A percentile compares a stretch with the other conserved stretches of the same genome.
Evolutionary conservation across 129 eudicot genomes (phyloP).

Genomic region (Calendula officinalis): DNA sequence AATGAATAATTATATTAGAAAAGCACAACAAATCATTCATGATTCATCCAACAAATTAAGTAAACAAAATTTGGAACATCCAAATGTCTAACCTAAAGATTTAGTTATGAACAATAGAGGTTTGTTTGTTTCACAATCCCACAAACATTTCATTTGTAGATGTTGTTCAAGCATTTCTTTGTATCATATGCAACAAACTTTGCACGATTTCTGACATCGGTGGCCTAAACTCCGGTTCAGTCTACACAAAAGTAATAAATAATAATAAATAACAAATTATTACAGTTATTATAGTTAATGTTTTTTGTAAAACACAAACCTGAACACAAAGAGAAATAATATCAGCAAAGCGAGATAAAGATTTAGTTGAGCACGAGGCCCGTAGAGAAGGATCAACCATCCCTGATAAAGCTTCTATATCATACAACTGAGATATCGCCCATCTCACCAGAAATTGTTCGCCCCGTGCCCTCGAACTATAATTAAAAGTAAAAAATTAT

Average conservation of each 20-base stretch:
- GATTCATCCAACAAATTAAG: constrained; percentile 10
- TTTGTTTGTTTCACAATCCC: background rate
- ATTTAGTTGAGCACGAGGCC: constrained; percentile 66
- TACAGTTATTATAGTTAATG: background rate
- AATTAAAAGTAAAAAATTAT: background rate
- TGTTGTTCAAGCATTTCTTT: constrained; percentile 33
- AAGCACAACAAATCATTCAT: constrained; percentile 23
- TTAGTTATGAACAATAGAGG: constrained; percentile 6
- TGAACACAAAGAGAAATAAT: constrained; percentile 87
- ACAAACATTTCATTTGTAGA: constrained; percentile 1
- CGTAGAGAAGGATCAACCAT: constrained; percentile 87
- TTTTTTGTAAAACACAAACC: constrained; percentile 34
- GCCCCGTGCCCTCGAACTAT: constrained; percentile 74
- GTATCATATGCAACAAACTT: constrained; percentile 66
- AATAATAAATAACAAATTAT: background rate
- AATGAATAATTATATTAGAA: constrained; percentile 6
- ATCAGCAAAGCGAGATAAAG: constrained; percentile 90
- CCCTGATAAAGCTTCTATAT: constrained; percentile 79
- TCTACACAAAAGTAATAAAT: constrained; percentile 38
- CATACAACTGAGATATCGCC: constrained; percentile 84
- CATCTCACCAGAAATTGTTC: constrained; percentile 89
- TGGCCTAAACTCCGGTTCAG: constrained; percentile 94
- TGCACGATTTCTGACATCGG: constrained; percentile 91
- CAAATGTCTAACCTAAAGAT: constrained; percentile 17
- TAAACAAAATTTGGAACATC: background rate